phyloP scores from a whole-genome alignment of 2,329 filamentous ascomycete species.

The Cyanodermella asteris region DNA sequence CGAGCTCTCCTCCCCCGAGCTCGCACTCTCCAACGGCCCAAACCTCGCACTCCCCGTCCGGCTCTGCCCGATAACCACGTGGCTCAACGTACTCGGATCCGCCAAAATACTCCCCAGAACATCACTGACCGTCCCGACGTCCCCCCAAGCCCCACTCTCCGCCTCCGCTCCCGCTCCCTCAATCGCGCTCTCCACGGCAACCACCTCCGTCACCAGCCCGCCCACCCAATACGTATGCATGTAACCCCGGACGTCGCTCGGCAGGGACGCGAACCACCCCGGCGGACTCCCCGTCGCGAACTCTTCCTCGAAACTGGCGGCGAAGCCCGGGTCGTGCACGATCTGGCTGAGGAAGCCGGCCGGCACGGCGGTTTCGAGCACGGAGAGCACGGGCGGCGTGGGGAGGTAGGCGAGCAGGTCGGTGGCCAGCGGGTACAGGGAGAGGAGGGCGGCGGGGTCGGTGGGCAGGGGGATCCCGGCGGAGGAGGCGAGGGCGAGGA shows the following conservation, averaged over 20 bases:
- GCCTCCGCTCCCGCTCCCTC: slow-evolving; percentile 1
- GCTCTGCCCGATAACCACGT: no score
- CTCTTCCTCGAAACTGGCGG: slow-evolving; percentile 56
- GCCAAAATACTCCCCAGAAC: no score
- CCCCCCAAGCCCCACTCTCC: slow-evolving; percentile 1
- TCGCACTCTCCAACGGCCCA: no score
- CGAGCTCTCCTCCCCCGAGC: no score
- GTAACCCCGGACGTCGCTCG: slow-evolving; percentile 7
- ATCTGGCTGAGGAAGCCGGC: slow-evolving; percentile 11
- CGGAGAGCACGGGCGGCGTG: slow-evolving; percentile 14
- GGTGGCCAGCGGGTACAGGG: slow-evolving; percentile 6
- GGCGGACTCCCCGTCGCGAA: slow-evolving; percentile 38
- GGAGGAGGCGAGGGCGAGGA: slow-evolving; percentile 5
- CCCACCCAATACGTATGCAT: slow-evolving; percentile 7
- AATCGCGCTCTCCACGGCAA: slow-evolving; percentile 3
- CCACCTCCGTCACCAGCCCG: slow-evolving; percentile 3
- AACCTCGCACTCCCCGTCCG: no score
- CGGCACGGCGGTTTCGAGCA: slow-evolving; percentile 18
- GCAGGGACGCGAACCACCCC: slow-evolving; percentile 7
- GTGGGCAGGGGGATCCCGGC: slow-evolving; percentile 8
- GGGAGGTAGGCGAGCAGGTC: slow-evolving; percentile 11
- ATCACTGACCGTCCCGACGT: no score
- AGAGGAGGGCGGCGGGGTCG: slow-evolving; percentile 7
- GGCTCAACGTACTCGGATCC: no score
- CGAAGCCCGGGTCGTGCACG: slow-evolving; percentile 7